phyloP scores from a whole-genome alignment of 192 early-diverging fungal genomes.

The Nowakowskiella sp. region DNA sequence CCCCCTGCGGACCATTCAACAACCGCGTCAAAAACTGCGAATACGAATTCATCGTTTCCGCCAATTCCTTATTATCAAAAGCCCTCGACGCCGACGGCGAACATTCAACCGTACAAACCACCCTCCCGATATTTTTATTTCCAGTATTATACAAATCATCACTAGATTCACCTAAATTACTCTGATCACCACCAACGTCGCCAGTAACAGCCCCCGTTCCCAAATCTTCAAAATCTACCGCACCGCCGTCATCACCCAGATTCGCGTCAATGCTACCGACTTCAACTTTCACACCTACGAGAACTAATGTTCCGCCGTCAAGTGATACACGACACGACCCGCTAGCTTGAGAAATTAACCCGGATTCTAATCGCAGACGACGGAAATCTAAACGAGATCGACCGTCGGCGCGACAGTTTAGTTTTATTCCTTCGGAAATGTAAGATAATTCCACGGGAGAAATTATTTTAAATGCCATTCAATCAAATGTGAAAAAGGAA shows the following conservation, averaged over 20 bases:
- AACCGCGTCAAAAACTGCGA: slow-evolving; percentile 74
- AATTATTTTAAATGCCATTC: slow-evolving; percentile 47
- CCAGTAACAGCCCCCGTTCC: slow-evolving; percentile 48
- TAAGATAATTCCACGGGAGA: slow-evolving; percentile 77
- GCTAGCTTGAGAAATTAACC: slow-evolving; percentile 81
- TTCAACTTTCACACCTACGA: slow-evolving; percentile 93
- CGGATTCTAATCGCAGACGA: slow-evolving; percentile 71
- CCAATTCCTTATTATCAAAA: slow-evolving; percentile 27
- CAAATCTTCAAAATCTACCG: too few relatives aligned
- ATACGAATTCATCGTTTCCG: slow-evolving; percentile 77
- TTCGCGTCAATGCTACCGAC: slow-evolving; percentile 49
- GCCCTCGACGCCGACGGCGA: slow-evolving; percentile 20
- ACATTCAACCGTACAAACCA: slow-evolving; percentile 85
- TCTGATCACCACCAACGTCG: slow-evolving; percentile 41
- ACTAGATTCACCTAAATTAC: slow-evolving; percentile 1
- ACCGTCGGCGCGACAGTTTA: slow-evolving; percentile 80
- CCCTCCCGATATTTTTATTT: slow-evolving; percentile 42
- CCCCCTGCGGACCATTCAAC: slow-evolving; percentile 71
- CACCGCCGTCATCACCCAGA: slow-evolving; percentile 16
- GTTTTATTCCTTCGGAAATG: slow-evolving; percentile 72
- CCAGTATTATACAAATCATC: background rate
- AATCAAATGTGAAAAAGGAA: too few relatives aligned
- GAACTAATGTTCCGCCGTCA: slow-evolving; percentile 76
- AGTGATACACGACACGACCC: slow-evolving; percentile 69
- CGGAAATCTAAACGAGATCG: slow-evolving; percentile 71